These are phyloP conservation scores for Clavispora vitiphila DNA, from an alignment of 805 yeast genomes.

Conservation along the genomic window DNA sequence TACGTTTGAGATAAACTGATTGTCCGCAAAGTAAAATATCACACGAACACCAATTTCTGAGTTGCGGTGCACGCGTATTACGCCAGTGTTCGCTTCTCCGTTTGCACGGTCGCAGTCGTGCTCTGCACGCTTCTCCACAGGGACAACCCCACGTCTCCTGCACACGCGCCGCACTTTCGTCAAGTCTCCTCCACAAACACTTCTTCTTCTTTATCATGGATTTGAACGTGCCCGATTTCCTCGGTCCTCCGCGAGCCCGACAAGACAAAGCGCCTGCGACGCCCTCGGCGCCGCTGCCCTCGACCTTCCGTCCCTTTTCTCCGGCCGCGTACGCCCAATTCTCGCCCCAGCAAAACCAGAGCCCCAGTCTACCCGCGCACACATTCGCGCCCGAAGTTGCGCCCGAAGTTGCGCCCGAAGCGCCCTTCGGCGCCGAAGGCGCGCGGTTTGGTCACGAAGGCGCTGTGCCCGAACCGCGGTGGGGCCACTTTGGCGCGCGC, in stretches of 20 bases:
- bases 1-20: too few species aligned
- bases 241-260: conserved; percentile 7
- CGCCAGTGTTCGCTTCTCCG: too few species aligned
- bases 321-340: background rate
- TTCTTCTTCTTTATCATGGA: conserved; percentile 16
- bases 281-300: conserved; percentile 6
- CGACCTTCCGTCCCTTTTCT: conserved; percentile 4
- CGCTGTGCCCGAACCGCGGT: conserved; percentile 2
- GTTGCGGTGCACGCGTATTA: too few species aligned
- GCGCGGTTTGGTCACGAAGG: background rate
- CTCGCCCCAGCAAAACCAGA: background rate
- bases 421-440: too few species aligned
- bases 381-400: background rate
- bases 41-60: too few species aligned
- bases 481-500: background rate
- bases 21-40: too few species aligned
- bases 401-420: conserved; percentile 4
- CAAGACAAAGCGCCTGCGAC: background rate
- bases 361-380: background rate
- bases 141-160: background rate
- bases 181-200: conserved; percentile 1
- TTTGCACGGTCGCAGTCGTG: background rate
- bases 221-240: conserved; percentile 34
- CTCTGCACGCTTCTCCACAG: background rate
- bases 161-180: background rate